Conservation (phyloP, 2,329 filamentous ascomycete species). For the Didymella pinodella region DNA sequence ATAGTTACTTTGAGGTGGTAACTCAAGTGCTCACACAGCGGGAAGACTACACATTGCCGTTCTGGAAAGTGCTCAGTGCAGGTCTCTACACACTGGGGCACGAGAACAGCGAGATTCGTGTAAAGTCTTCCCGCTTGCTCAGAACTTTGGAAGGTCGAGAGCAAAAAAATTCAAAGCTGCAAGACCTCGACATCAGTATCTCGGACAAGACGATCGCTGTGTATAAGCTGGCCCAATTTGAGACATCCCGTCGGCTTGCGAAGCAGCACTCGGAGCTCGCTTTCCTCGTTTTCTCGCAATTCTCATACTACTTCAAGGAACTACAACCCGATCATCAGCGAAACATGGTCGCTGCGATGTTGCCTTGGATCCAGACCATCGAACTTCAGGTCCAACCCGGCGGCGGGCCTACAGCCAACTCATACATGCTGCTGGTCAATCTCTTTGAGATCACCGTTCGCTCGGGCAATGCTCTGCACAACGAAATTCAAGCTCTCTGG, state of each 20-base stretch:
- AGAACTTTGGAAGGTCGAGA: conserved; percentile 84
- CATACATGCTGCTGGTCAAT: conserved; percentile 94
- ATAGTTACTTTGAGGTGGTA: conserved; percentile 95
- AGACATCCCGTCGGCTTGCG: conserved; percentile 89
- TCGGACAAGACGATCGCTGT: conserved; percentile 98
- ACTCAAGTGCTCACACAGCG: conserved; percentile 85
- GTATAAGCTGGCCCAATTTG: conserved; percentile 96
- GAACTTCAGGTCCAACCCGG: conserved; percentile 92
- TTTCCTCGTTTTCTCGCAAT: conserved; percentile 95
- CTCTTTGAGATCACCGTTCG: conserved; percentile 96
- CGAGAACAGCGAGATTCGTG: conserved; percentile 85
- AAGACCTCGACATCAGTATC: conserved; percentile 98
- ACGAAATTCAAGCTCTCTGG: conserved; percentile 97
- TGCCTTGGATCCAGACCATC: conserved; percentile 96
- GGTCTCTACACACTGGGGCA: conserved; percentile 93
- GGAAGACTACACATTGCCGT: conserved; percentile 81
- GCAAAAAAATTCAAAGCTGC: conserved; percentile 85
- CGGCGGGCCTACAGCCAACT: conserved; percentile 86
- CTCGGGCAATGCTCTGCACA: conserved; percentile 85
- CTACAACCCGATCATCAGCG: conserved; percentile 83
- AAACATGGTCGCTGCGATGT: conserved; percentile 90
- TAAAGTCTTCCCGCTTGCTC: conserved; percentile 83
- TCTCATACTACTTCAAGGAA: conserved; percentile 90
- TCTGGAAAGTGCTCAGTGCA: conserved; percentile 89
- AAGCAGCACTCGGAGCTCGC: conserved; percentile 88